These are phyloP conservation scores for Lecanicillium sp. DNA, from an alignment of 2,329 filamentous ascomycete species.

Conservation along the genomic window DNA sequence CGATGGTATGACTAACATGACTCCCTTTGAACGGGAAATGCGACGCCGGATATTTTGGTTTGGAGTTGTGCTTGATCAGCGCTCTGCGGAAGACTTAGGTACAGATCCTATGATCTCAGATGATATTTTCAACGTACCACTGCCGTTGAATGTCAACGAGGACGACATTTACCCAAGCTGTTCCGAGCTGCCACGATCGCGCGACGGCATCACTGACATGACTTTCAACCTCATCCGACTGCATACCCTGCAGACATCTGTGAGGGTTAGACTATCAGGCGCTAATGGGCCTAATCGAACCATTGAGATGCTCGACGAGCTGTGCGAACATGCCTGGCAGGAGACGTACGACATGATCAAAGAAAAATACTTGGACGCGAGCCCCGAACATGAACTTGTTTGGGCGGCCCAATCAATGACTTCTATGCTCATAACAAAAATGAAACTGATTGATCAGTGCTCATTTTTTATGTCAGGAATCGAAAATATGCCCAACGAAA, in stretches of 20 bases:
- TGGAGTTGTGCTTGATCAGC: slow-evolving; percentile 49
- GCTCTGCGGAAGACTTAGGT: slow-evolving; percentile 45
- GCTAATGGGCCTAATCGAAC: not conserved
- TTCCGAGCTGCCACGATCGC: slow-evolving; percentile 21
- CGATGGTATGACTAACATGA: not conserved
- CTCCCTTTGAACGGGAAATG: slow-evolving; percentile 49
- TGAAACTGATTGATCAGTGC: slow-evolving; percentile 12
- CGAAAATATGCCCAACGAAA: not conserved
- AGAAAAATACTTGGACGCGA: not conserved
- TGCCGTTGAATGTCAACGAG: slow-evolving; percentile 48
- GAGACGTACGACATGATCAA: not conserved
- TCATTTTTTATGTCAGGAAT: not conserved
- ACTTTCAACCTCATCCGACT: slow-evolving; percentile 23
- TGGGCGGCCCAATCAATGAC: slow-evolving; percentile 5
- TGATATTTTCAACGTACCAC: slow-evolving; percentile 35
- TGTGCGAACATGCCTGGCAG: slow-evolving; percentile 4
- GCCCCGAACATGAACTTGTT: not conserved
- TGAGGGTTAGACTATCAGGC: not conserved
- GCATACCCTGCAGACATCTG: slow-evolving; percentile 8
- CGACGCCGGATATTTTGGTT: slow-evolving; percentile 55
- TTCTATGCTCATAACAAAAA: slow-evolving; percentile 6
- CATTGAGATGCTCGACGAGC: slow-evolving; percentile 3
- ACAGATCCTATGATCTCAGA: slow-evolving; percentile 33
- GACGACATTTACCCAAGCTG: slow-evolving; percentile 35
- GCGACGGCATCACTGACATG: slow-evolving; percentile 30